phyloP scores from a whole-genome alignment of 495 filamentous ascomycete genomes.

The Physcia stellaris region DNA sequence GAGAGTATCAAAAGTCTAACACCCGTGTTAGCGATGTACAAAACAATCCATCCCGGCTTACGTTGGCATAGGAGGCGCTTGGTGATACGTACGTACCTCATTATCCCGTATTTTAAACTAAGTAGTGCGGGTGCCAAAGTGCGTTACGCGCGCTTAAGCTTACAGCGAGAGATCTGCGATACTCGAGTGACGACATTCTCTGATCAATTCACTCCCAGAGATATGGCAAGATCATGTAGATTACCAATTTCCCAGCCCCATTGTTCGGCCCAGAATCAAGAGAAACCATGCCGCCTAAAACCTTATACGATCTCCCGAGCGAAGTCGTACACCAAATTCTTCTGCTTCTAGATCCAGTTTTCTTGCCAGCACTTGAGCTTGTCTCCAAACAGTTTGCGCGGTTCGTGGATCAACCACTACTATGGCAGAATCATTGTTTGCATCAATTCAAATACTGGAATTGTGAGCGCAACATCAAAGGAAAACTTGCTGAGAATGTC shows the following conservation, averaged over 20 bases:
- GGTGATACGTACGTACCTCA: too few species aligned
- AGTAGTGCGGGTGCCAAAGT: too few species aligned
- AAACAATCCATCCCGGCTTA: too few species aligned
- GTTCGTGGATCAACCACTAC: slow-evolving; percentile 51
- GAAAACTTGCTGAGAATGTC: slow-evolving; percentile 38
- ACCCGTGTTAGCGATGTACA: neutral
- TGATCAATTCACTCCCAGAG: too few species aligned
- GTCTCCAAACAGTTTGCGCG: slow-evolving; percentile 50
- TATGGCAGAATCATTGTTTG: slow-evolving; percentile 70
- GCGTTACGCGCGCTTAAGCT: too few species aligned
- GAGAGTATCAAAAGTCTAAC: neutral
- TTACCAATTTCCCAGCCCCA: too few species aligned
- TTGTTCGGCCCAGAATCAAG: too few species aligned
- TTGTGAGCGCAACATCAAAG: slow-evolving; percentile 43
- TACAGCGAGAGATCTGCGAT: too few species aligned
- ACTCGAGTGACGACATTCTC: too few species aligned
- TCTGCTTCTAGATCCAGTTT: slow-evolving; percentile 38
- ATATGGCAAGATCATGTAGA: too few species aligned
- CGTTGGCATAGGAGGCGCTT: too few species aligned
- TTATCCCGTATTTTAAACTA: too few species aligned
- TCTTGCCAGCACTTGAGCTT: slow-evolving; percentile 34
- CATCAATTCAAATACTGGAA: slow-evolving; percentile 61
- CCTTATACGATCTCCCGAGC: slow-evolving; percentile 44
- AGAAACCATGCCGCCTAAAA: slow-evolving; percentile 4
- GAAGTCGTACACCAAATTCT: slow-evolving; percentile 64